phyloP scores from a whole-genome alignment of 1,139 yeast species.

The Debaryomyces singareniensis region DNA sequence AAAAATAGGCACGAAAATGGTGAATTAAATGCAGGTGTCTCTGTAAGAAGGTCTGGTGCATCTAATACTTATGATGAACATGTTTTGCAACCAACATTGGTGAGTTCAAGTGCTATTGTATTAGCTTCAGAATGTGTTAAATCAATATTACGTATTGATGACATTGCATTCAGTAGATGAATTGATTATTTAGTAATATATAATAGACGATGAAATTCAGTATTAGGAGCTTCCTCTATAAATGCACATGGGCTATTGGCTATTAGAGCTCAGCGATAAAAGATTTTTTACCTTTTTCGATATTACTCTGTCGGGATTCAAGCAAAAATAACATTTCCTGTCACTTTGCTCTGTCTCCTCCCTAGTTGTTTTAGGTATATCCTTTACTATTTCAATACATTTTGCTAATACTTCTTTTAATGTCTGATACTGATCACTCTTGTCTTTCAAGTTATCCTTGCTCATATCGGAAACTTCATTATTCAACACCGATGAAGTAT shows the following conservation, averaged over 20 bases:
- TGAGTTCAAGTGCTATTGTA: conserved; percentile 87
- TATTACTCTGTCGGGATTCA: conserved; percentile 50
- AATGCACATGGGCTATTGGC: background rate
- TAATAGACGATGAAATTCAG: no score
- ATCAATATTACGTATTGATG: conserved; percentile 92
- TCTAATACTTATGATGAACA: conserved; percentile 90
- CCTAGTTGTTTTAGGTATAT: conserved; percentile 38
- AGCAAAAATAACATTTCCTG: conserved; percentile 54
- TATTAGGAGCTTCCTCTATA: no score
- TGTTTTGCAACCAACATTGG: conserved; percentile 93
- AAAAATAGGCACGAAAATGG: conserved; percentile 90
- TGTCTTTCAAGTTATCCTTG: conserved; percentile 1
- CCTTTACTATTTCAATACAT: conserved; percentile 44
- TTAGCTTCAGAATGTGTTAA: conserved; percentile 96
- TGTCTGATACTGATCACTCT: conserved; percentile 27
- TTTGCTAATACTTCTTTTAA: conserved; percentile 38
- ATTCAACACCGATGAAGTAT: no score
- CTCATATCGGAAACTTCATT: conserved; percentile 4
- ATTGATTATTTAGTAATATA: no score
- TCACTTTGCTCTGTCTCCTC: conserved; percentile 61
- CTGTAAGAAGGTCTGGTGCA: conserved; percentile 90
- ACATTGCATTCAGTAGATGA: conserved; percentile 59
- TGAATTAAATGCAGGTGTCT: conserved; percentile 90
- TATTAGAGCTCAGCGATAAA: no score
- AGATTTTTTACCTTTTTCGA: conserved; percentile 34